These are phyloP conservation scores for Trypanosoma melophagium DNA, from an alignment of 208 protist genomes.

Conservation along the genomic window DNA sequence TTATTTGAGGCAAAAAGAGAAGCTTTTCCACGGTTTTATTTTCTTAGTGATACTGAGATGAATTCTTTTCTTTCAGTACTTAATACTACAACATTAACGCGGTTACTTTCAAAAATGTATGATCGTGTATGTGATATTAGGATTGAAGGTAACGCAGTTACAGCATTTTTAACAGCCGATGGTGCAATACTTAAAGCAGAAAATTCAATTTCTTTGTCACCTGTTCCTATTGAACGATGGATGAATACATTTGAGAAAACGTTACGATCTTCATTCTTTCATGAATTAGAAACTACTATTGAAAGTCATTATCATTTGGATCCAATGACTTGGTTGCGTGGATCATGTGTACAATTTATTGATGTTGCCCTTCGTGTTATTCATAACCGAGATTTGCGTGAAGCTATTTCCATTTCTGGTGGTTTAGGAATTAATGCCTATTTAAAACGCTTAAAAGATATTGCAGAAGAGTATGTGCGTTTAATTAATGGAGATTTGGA, in stretches of 20 bases:
- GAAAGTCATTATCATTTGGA: constrained; percentile 40
- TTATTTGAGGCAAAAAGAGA: constrained; percentile 91
- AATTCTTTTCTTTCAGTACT: constrained; percentile 73
- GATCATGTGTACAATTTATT: constrained; percentile 69
- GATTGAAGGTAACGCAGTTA: constrained; percentile 38
- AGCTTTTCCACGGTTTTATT: constrained; percentile 93
- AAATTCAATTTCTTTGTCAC: constrained; percentile 39
- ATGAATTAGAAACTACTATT: constrained; percentile 44
- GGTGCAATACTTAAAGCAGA: constrained; percentile 44
- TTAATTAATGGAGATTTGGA: constrained; percentile 30
- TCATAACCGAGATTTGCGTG: constrained; percentile 65
- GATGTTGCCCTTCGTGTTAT: constrained; percentile 67
- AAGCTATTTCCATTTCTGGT: constrained; percentile 55
- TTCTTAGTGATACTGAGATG: constrained; percentile 86
- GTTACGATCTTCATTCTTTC: constrained; percentile 54
- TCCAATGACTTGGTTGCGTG: constrained; percentile 44
- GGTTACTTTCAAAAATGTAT: constrained; percentile 73
- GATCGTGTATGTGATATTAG: constrained; percentile 41
- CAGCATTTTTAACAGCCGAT: constrained; percentile 51
- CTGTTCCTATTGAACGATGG: constrained; percentile 56
- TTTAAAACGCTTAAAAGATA: constrained; percentile 45
- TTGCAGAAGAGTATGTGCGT: constrained; percentile 54
- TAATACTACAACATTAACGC: constrained; percentile 35
- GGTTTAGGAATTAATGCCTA: constrained; percentile 49
- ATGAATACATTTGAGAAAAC: constrained; percentile 64